Percentiles rank a stretch among this genome's conserved stretches.
phyloP scores from a whole-genome alignment of 805 yeast species.

The Suhomyces prunicola region DNA sequence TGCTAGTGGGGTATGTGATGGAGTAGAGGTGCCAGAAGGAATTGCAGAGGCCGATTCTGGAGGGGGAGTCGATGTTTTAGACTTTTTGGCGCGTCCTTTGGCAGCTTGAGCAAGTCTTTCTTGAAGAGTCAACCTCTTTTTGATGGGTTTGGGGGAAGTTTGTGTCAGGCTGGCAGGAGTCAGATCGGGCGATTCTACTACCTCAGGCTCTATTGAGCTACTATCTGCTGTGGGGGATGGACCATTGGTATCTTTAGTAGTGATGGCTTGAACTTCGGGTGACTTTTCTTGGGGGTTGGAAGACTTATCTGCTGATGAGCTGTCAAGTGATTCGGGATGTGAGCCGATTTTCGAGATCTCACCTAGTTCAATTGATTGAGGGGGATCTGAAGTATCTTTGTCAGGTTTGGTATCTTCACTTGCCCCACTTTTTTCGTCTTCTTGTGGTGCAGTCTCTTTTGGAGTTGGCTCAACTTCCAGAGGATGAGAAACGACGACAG shows the following conservation, averaged over 20 bases:
- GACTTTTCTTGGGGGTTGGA: neutral
- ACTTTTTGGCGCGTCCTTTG: constrained; percentile 34
- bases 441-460: neutral
- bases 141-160: constrained; percentile 12
- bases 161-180: neutral
- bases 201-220: neutral
- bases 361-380: neutral
- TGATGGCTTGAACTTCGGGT: neutral
- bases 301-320: neutral
- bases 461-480: neutral
- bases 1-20: constrained; percentile 2
- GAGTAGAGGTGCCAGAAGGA: neutral
- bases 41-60: neutral
- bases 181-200: neutral
- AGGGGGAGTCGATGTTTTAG: neutral
- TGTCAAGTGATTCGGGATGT: neutral
- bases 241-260: neutral
- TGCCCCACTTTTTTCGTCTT: neutral
- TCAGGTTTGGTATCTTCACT: neutral
- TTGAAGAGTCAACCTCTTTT: constrained; percentile 71
- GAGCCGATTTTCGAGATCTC: neutral
- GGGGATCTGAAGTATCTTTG: neutral
- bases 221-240: neutral
- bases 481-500: neutral
- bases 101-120: constrained; percentile 87